phyloP scores from a whole-genome alignment of 1,284 basidiomycete species.

The Wallemia ichthyophaga region DNA sequence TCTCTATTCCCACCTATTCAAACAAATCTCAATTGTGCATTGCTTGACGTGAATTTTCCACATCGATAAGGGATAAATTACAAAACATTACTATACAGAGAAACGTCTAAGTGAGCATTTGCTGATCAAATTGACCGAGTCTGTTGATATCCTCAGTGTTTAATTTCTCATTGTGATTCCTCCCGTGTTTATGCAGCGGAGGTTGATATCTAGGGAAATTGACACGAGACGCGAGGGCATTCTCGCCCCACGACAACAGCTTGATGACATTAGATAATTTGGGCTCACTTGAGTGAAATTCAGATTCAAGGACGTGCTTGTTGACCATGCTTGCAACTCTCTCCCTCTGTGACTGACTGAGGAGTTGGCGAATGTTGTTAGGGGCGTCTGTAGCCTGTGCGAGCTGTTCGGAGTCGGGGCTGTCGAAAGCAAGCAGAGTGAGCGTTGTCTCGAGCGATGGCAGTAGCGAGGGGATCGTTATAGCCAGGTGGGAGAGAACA shows the following conservation, averaged over 20 bases:
- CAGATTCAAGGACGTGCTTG: not conserved
- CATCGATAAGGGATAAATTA: not conserved
- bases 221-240: not conserved
- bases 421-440: not conserved
- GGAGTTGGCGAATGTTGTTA: not conserved
- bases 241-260: not conserved
- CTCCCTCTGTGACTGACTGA: not conserved
- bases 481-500: not conserved
- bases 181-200: not conserved
- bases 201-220: not conserved
- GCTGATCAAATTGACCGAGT: not conserved
- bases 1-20: too few relatives aligned
- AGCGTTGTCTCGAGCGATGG: not conserved
- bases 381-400: not conserved
- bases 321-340: not conserved
- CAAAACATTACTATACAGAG: not conserved
- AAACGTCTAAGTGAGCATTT: not conserved
- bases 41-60: too few relatives aligned
- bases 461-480: not conserved
- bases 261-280: not conserved
- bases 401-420: not conserved
- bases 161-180: not conserved
- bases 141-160: not conserved
- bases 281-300: not conserved
- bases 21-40: too few relatives aligned